Evolutionary conservation across 495 filamentous ascomycete species (phyloP), one percentile per base, ranked within the genome.

Genomic region (Aspergillus haitiensis): DNA sequence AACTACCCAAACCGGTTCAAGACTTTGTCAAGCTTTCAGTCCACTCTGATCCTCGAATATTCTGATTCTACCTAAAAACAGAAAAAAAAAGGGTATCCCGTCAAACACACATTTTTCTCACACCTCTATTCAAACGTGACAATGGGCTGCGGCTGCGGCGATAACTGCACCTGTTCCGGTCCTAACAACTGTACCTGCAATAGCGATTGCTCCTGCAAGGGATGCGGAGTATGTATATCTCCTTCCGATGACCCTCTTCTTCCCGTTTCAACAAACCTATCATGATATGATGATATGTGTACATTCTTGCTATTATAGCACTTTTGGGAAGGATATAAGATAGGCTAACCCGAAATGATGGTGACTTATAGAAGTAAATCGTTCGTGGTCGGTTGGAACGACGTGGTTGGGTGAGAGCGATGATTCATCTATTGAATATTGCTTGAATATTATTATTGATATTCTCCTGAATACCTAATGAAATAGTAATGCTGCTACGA

Each of bases 121-220:
- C 10, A 8, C 15, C 44, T 47, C 44, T 53, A 34, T 50, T 52
- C 21, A 56, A 52, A 16, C 7, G 44, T 47, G n/a, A 47, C 6
- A n/a, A 78, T 78, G 75, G 72, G 64, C 42, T 80, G 77, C 53
- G 68, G 60, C 48, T 80, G 77, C n/a, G 61, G 75, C 71, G 65
- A 64, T 7, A 68, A 54, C 44, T 80, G 77, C 52, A 61, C 51
- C 56, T 80, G 77, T 58, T 62, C 60, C 21, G 77, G 75, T 55
- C 55, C 71, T 31, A 66, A 71, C 40, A 67, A 49, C 59, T 80
- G 77, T 61, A 70, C 71, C 56, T 80, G 77, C 52, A 66, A 67
- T 54, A 63, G 67, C 48, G 65, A 65, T 59, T 80, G 77, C 62
- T 49, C 62, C 65, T 80, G 77, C 71, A 74, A 77, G 70, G 71